These are phyloP conservation scores for Claviceps maximensis DNA, from an alignment of 2,329 filamentous ascomycete genomes.

Conservation along the genomic window DNA sequence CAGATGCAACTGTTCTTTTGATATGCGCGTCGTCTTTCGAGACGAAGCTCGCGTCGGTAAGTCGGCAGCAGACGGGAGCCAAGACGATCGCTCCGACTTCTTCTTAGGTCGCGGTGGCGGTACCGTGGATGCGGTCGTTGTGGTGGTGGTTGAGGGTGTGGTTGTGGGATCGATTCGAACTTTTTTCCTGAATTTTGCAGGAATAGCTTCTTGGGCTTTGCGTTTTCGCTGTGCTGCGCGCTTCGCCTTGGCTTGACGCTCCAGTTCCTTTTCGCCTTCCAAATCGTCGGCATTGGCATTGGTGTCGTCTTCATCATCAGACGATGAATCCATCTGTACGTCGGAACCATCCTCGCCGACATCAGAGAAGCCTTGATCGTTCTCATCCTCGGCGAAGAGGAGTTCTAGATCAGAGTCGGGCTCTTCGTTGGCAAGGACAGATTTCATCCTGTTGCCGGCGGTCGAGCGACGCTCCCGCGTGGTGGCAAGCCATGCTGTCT, in stretches of 20 bases:
- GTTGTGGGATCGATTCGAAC: constrained; percentile 53
- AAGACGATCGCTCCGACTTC: constrained; percentile 46
- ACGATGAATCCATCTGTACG: constrained; percentile 74
- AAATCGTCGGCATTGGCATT: constrained; percentile 51
- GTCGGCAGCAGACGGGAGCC: constrained; percentile 41
- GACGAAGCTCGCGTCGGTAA: constrained; percentile 45
- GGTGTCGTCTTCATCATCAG: constrained; percentile 63
- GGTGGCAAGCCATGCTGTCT: constrained; percentile 58
- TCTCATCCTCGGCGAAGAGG: constrained; percentile 61
- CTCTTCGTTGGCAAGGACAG: constrained; percentile 61
- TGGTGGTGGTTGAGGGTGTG: too few relatives aligned
- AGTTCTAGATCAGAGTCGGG: constrained; percentile 57
- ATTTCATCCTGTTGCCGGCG: constrained; percentile 72
- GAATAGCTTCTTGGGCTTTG: constrained; percentile 63
- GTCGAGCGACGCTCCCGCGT: constrained; percentile 64
- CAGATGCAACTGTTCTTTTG: constrained; percentile 50
- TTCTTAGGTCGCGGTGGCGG: constrained; percentile 41
- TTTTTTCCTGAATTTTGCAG: constrained; percentile 59
- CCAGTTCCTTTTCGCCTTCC: constrained; percentile 77
- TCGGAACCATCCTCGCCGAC: constrained; percentile 57
- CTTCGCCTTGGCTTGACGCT: constrained; percentile 60
- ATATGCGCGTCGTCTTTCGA: constrained; percentile 43
- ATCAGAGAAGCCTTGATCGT: constrained; percentile 58
- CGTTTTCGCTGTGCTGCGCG: constrained; percentile 59
- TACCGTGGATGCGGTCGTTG: constrained; percentile 19